Base-by-base conservation (phyloP, 2,329 filamentous ascomycete genomes). In the Paradendryphiella salina region DNA sequence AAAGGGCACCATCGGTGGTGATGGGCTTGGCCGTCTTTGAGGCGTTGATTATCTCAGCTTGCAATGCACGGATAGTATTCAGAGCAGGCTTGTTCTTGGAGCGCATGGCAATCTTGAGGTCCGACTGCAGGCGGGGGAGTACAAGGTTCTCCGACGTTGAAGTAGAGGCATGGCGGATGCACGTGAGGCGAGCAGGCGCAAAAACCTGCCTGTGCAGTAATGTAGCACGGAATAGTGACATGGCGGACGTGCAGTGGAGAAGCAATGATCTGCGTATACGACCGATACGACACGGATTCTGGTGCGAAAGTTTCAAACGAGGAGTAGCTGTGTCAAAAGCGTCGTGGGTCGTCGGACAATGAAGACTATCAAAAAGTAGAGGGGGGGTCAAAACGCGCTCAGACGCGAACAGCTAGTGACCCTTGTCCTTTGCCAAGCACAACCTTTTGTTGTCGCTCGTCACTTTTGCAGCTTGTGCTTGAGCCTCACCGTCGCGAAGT, bases 1-100 rank as follows among this genome's bases (percentile, higher is more conserved):
- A 82, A 47, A 93, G 79, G 65, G 88, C 83, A 57, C 82, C 79
- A 71, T 93, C 88, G 17, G 84, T 88, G 46, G 76, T 78, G 65
- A 92, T 83, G n/a, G 89, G 88, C 32, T 76, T 78, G 32, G 80
- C 67, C 11, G 87, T 90, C 75, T 92, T 92, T 69, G 85, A 86
- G 28, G 87, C 85, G 73, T 91, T 92, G 61, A 86, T 85, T 54
- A 87, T 84, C 56, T 87, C 82, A 26, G 87, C 79, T 57, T 92
- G 80, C 55, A 92, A 76, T 33, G 80, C 73, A 60, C 89, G 86
- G 40, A 93, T 80, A 31, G 89, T 87, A 32, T 81, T 76, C 20
- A 92, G 82, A 2, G 86, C 84, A 20, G 82, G 76, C 20, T 74
- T 77, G 64, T 80, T 76, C 63, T 79, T 79, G n/a, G 73, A 62